Evolutionary conservation across 2,329 filamentous ascomycete genomes (phyloP).

Genomic region (Achaetomium macrosporum): DNA sequence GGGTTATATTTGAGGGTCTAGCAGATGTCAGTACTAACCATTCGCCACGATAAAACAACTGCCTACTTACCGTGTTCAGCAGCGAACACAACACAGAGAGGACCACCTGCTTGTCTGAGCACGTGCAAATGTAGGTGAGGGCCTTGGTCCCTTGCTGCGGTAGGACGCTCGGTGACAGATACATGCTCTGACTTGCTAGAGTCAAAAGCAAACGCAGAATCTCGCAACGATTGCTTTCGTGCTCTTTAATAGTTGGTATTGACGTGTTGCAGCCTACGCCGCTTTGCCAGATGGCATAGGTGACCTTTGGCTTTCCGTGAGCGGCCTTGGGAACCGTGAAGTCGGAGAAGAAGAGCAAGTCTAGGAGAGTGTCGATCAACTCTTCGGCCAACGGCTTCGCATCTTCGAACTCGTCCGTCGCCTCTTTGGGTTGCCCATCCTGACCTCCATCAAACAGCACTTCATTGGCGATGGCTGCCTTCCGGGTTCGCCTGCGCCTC

Average conservation of each 20-base stretch:
- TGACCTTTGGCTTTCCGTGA: constrained; percentile 70
- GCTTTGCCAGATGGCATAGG: constrained; percentile 95
- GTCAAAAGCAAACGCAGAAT: constrained; percentile 81
- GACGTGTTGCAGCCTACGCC: constrained; percentile 92
- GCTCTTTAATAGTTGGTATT: constrained; percentile 81
- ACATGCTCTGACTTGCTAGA: constrained; percentile 86
- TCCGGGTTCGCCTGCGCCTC: constrained; percentile 65
- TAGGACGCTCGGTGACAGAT: constrained; percentile 72
- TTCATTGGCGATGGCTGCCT: constrained; percentile 61
- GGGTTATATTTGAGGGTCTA: constrained; percentile 94
- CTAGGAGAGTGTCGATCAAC: constrained; percentile 81
- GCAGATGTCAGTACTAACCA: constrained; percentile 6
- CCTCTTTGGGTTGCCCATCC: constrained; percentile 43
- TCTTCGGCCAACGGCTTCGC: constrained; percentile 86
- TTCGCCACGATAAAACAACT: background rate
- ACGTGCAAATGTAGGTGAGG: constrained; percentile 84
- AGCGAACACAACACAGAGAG: constrained; percentile 87
- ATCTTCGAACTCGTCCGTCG: constrained; percentile 65
- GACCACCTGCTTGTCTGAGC: constrained; percentile 84
- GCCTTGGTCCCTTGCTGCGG: constrained; percentile 78
- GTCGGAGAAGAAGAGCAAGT: constrained; percentile 85
- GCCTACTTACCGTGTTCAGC: constrained; percentile 72
- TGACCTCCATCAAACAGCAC: constrained; percentile 77
- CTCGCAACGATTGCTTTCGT: constrained; percentile 89
- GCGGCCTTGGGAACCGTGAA: constrained; percentile 75